Base-by-base conservation (phyloP, 371 early-diverging fungal genomes). In the Mycotypha africana region DNA sequence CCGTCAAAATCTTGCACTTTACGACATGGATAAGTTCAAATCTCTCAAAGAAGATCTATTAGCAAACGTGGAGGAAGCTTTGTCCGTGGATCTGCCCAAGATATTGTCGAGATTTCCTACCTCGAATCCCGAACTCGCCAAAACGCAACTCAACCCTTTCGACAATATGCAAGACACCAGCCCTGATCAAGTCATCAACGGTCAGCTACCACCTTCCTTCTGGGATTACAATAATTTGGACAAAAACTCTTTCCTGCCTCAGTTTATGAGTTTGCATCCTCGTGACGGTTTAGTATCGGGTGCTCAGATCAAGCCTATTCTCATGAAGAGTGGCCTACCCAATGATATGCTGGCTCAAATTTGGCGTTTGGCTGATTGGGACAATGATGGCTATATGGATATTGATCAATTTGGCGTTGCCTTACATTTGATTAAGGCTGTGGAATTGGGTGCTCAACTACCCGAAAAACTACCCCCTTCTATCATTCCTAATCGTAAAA, bases 1-100 rank as follows among this genome's bases (percentile, higher is more conserved):
- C 60, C 66, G 58, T 39, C 62, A 65, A 33, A 81, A 76, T 28
- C 58, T 86, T 7, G 49, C 74, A 15, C 57, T 71, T 38, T 85
- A 79, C 47, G 83, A 87, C 47, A 68, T 86, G 36, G 81, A 82
- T 38, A 84, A 85, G 46, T 84, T 87, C 51, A 76, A 84, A 56
- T 62, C 75, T 45, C 42, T 85, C 19, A 82, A 81, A 47, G 71
- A 79, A 50, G 81, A 78, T 36, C 55, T 84, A 28, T 45, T 86
- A 32, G 52, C 56, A 9, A 49, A 38, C 17, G 81, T 78, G 2
- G 85, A 87, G 36, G 81, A 81, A 16, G 84, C 82, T 0, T 58
- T 88, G 4, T 51, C 74, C 0, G 43, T 50, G 3, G 86, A 86
- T 51, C 54, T 87, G 2, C 86, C 88, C 5, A 65, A 73, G 3